phyloP scores from a whole-genome alignment of 495 filamentous ascomycete species.

The Letharia columbiana region DNA sequence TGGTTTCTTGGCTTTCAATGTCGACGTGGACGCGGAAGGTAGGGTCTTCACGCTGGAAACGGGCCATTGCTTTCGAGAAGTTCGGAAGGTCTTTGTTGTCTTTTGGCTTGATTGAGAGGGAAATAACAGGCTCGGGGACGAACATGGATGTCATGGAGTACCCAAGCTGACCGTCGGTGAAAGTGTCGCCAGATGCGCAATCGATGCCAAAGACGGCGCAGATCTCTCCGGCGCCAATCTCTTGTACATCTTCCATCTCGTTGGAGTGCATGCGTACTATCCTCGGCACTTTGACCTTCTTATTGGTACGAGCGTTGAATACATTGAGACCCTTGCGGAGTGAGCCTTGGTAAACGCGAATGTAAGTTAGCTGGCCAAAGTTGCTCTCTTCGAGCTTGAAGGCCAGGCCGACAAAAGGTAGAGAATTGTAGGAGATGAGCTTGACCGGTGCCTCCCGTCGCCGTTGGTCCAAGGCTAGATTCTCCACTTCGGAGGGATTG shows the following conservation, averaged over 20 bases:
- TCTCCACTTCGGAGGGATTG: slow-evolving; percentile 84
- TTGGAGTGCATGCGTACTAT: slow-evolving; percentile 99
- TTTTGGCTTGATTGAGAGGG: slow-evolving; percentile 94
- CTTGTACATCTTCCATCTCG: slow-evolving; percentile 93
- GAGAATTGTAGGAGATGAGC: slow-evolving; percentile 82
- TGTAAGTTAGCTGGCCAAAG: slow-evolving; percentile 96
- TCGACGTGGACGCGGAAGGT: slow-evolving; percentile 96
- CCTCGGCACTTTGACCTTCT: slow-evolving; percentile 93
- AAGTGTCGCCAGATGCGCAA: slow-evolving; percentile 95
- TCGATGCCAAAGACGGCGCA: slow-evolving; percentile 98
- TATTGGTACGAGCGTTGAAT: slow-evolving; percentile 86
- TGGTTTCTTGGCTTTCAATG: slow-evolving; percentile 81
- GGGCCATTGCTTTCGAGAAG: slow-evolving; percentile 97
- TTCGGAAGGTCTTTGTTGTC: slow-evolving; percentile 83
- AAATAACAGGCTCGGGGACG: slow-evolving; percentile 97
- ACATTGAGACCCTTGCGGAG: slow-evolving; percentile 82
- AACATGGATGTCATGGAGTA: slow-evolving; percentile 99
- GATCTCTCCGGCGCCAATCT: slow-evolving; percentile 93
- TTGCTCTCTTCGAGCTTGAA: slow-evolving; percentile 99
- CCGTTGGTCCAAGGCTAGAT: slow-evolving; percentile 76
- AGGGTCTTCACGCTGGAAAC: slow-evolving; percentile 97
- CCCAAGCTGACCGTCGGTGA: slow-evolving; percentile 87
- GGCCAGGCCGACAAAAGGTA: slow-evolving; percentile 90
- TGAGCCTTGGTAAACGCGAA: slow-evolving; percentile 94
- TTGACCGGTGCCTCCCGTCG: slow-evolving; percentile 71